These are phyloP conservation scores for Colletotrichum eleusines DNA, from an alignment of 2,329 filamentous ascomycete species.

Conservation along the genomic window DNA sequence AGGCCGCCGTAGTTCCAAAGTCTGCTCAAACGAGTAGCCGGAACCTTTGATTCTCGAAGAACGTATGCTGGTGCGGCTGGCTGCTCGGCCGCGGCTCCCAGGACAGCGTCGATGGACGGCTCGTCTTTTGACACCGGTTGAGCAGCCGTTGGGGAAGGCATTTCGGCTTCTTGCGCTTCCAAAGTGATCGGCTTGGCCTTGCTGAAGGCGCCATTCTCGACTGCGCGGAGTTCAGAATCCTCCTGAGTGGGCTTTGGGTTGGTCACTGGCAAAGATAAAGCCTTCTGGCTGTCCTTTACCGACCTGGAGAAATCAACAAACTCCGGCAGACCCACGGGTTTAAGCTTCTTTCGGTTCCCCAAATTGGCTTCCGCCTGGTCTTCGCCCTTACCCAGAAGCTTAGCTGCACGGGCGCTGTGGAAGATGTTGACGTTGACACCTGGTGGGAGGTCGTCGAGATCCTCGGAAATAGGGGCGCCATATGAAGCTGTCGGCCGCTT, in stretches of 20 bases:
- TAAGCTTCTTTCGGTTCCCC: constrained; percentile 30
- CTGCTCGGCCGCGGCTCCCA: constrained; percentile 15
- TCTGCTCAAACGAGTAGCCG: constrained; percentile 85
- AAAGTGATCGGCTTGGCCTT: not conserved
- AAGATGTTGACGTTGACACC: constrained; percentile 63
- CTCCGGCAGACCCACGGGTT: constrained; percentile 45
- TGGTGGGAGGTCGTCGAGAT: constrained; percentile 52
- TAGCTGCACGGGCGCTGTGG: constrained; percentile 59
- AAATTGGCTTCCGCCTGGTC: constrained; percentile 5
- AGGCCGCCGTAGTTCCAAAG: constrained; percentile 96
- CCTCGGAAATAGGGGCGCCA: constrained; percentile 31
- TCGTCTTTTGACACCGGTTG: not conserved
- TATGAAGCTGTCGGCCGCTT: constrained; percentile 4
- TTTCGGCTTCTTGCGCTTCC: not conserved
- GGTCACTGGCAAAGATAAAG: not conserved
- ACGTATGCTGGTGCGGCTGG: constrained; percentile 57
- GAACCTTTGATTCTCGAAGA: constrained; percentile 90
- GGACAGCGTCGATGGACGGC: constrained; percentile 9
- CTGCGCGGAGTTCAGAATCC: not conserved
- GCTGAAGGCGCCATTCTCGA: not conserved
- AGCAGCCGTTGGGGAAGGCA: not conserved
- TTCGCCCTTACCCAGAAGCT: constrained; percentile 51
- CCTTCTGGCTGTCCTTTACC: not conserved
- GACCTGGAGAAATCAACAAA: constrained; percentile 38
- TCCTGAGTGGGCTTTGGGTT: not conserved